Percentiles rank a stretch among this genome's conserved stretches.
phyloP scores from a whole-genome alignment of 176 grass and related monocot genomes.

The Oryza glumipatula region DNA sequence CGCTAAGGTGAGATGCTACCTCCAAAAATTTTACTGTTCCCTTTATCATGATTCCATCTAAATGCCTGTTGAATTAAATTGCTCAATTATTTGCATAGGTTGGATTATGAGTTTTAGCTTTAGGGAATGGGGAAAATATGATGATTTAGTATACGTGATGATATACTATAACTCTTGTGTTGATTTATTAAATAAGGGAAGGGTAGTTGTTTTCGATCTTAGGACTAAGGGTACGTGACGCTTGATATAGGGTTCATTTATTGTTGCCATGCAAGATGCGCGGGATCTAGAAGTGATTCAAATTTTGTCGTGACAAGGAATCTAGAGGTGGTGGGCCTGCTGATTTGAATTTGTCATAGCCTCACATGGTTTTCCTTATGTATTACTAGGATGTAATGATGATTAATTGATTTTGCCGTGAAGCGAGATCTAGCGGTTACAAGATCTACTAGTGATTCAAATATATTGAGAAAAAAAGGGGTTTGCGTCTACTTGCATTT shows the following conservation, averaged over 20 bases:
- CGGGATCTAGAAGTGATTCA: neutral
- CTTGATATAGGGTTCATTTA: neutral
- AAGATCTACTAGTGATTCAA: neutral
- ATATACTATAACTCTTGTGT: neutral
- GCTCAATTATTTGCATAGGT: neutral
- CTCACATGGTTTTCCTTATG: neutral
- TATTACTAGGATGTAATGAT: neutral
- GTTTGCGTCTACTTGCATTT: neutral
- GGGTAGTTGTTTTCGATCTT: neutral
- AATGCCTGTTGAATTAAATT: neutral
- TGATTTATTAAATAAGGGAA: neutral
- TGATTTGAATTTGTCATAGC: neutral
- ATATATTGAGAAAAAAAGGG: neutral
- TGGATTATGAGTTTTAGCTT: neutral
- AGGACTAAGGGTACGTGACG: no score
- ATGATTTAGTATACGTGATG: neutral
- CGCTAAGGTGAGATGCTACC: neutral
- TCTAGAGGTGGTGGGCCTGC: no score
- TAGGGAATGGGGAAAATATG: neutral
- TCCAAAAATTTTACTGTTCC: neutral
- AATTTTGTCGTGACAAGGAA: neutral
- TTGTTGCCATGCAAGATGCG: neutral
- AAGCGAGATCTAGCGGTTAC: neutral
- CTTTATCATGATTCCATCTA: neutral
- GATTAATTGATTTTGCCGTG: neutral